Evolutionary conservation across 495 filamentous ascomycete genomes (phyloP), one percentile per base, ranked within the genome.

Genomic region (Annulohypoxylon nitens): DNA sequence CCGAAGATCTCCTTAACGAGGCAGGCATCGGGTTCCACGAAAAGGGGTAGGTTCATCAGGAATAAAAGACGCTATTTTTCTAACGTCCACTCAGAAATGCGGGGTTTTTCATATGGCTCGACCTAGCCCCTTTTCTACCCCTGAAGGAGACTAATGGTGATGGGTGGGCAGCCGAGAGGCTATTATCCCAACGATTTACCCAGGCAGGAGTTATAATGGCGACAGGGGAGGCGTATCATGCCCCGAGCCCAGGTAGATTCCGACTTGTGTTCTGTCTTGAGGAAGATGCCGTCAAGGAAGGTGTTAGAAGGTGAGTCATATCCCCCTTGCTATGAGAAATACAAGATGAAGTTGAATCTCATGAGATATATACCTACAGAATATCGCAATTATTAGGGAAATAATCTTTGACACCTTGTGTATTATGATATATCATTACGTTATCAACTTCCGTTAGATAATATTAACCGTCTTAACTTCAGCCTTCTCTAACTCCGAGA

Each of bases 61-160:
- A 16, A 16, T 69, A 51, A 45, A 48, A 16, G 36, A 45, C 11
- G 34, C 43, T 14, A 8, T 8, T 10, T 2, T 4, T 43, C 63
- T 69, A 57, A 55, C 45, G 33, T 45, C 8, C 0, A 10, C 80
- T 50, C 61, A 81, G 61, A 69, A 86, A 88, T 77, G 88, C 87
- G 5, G 89, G 82, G 0, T 85, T 91, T 61, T 91, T 91, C 72
- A 70, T 91, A 8, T 90, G 89, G 89, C 73, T 87, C 2, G 82
- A 91, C 78, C 75, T 91, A 33, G 77, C 41, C 73, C 50, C 80
- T 70, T 75, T 70, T 67, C 12, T 80, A 68, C 53, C 72, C 4
- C 6, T 67, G 4, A 51, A 45, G 47, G 75, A 76, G 14, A 63
- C 66, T 4, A 45, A 67, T n/a, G 75, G 74, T 2, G 71, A 76